Base-by-base conservation (phyloP, 2,329 filamentous ascomycete genomes). In the Ceratocystis colombiana region DNA sequence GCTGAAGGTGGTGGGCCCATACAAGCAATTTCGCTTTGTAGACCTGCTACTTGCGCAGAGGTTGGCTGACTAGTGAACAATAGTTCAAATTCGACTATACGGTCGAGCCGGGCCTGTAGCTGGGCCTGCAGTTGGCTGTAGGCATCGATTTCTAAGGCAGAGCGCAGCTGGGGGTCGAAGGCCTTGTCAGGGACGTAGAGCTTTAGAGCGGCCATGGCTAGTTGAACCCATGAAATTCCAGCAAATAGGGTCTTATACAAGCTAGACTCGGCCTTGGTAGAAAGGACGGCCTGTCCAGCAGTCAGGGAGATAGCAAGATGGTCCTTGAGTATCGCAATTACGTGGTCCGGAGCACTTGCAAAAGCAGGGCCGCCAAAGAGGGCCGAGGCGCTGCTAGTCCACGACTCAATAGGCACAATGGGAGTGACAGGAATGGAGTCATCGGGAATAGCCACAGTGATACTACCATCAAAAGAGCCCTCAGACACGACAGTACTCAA, bases 121-220 rank as follows among this genome's bases (percentile, higher is more conserved):
- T 80, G 77, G 2, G 73, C 70, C 61, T 83, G 81, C 48, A 88
- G 79, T 66, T 85, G 78, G 55, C 79, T 73, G 65, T 81, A 79
- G 64, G 81, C 83, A 55, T 80, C 77, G 22, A 84, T 82, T 70
- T 90, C 86, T 20, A 96, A 82, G 64, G 82, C 78, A 4, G 84
- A 82, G 64, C 82, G 79, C 67, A 86, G 78, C 68, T 86, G 83
- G 1, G 94, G 94, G 74, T 99, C 94, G 71, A 93, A 94, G 2
- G 88, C 82, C 70, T 87, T 86, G 74, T 96, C 88, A 0, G 95
- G 92, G 1, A 97, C 85, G 72, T 93, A 96, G 1, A 96, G 79
- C 69, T 83, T 83, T 61, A 97, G 79, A 48, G 87, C 84, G 17
- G 87, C 86, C 22, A 92, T 76, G 1, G 89, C 87, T 68, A 96